A percentile compares a stretch with the other conserved stretches of the same genome.
Conservation (phyloP, 495 filamentous ascomycete species). For the Lindgomyces ingoldianus region DNA sequence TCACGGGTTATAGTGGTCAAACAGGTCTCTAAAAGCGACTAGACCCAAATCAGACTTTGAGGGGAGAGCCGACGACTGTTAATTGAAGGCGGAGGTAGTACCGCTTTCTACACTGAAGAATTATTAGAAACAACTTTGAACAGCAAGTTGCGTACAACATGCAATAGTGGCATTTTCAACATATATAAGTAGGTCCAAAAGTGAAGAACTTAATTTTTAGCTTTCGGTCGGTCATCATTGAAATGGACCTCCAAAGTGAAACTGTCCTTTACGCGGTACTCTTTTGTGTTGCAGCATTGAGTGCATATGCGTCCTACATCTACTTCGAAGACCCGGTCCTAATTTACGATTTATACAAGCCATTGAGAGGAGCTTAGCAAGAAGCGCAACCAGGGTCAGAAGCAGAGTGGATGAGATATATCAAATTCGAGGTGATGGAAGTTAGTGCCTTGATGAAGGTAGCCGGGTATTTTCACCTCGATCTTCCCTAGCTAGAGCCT, state of each 20-base stretch:
- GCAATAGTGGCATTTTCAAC: no score
- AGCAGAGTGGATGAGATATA: neutral
- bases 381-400: neutral
- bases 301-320: constrained; percentile 6
- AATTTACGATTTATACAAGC: neutral
- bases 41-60: neutral
- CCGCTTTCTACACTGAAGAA: neutral
- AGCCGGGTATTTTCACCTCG: no score
- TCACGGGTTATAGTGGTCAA: neutral
- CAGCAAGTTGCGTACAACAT: neutral
- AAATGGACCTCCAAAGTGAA: constrained; percentile 1
- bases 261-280: neutral
- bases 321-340: neutral
- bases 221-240: constrained; percentile 1
- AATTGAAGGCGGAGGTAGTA: constrained; percentile 11
- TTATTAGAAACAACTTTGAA: neutral
- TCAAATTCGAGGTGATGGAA: no score
- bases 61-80: neutral
- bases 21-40: constrained; percentile 2
- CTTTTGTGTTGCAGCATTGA: neutral
- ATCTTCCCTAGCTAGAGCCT: no score
- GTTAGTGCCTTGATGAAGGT: no score
- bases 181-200: neutral
- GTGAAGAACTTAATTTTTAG: constrained; percentile 3
- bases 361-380: constrained; percentile 1